Percentiles rank a stretch among this genome's conserved stretches.
These are phyloP conservation scores for Bruguiera hainesii DNA, from an alignment of 441 rosid genomes.

Conservation along the genomic window DNA sequence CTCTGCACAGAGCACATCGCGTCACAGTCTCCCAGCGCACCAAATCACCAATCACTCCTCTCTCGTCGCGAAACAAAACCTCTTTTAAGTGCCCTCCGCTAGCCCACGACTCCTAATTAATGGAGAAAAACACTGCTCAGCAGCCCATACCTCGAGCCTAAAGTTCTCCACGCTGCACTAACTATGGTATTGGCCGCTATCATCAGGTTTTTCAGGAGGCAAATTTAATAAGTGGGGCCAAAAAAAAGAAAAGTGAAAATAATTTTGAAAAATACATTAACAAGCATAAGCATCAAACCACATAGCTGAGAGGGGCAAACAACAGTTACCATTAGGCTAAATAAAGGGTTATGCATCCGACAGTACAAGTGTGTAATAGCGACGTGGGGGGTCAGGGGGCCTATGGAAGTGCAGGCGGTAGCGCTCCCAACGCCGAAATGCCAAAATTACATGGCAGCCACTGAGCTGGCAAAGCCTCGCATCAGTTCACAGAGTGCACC, in stretches of 20 bases:
- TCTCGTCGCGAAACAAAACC: slow-evolving; percentile 50
- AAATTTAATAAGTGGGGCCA: too few species aligned
- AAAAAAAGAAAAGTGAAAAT: too few species aligned
- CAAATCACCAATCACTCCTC: slow-evolving; percentile 19
- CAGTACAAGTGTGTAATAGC: too few species aligned
- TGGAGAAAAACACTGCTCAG: slow-evolving; percentile 49
- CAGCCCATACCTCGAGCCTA: slow-evolving; percentile 73
- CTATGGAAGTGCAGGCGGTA: slow-evolving; percentile 12
- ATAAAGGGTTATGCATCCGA: too few species aligned
- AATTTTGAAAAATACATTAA: too few species aligned
- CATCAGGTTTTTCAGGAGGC: too few species aligned
- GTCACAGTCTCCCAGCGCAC: too few species aligned
- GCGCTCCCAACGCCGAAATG: slow-evolving; percentile 21
- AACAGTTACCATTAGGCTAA: too few species aligned
- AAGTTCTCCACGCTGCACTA: slow-evolving; percentile 23
- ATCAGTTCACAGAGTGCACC: slow-evolving; percentile 76
- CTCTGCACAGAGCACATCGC: slow-evolving; percentile 10
- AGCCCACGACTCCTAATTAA: slow-evolving; percentile 54
- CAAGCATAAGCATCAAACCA: too few species aligned
- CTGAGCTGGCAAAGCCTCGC: slow-evolving; percentile 75
- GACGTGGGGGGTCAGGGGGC: not conserved
- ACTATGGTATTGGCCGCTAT: too few species aligned
- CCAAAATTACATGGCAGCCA: slow-evolving; percentile 83
- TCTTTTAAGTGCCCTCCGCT: slow-evolving; percentile 38
- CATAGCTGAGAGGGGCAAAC: too few species aligned